A percentile compares a stretch with the other conserved stretches of the same genome.
Evolutionary conservation across 2,329 filamentous ascomycete genomes (phyloP).

Genomic region (Diplocarpon mali): DNA sequence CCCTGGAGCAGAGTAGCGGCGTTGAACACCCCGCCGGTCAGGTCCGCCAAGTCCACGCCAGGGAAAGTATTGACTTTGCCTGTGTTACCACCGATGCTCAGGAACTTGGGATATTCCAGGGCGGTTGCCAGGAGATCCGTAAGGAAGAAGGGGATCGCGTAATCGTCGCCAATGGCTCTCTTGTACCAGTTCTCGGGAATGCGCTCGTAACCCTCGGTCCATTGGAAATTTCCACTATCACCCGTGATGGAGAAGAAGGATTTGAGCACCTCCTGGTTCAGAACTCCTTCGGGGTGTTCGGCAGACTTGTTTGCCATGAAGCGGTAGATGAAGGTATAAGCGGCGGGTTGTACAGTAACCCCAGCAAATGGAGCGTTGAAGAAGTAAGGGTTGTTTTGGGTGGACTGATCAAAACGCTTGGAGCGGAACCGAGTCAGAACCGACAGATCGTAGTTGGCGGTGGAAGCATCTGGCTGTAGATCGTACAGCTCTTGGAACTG

Average conservation of each 20-base stretch:
- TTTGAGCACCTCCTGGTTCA: constrained; percentile 27
- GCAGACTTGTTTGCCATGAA: constrained; percentile 20
- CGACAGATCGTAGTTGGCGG: constrained; percentile 28
- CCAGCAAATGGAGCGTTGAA: constrained; percentile 34
- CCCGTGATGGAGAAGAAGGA: constrained; percentile 22
- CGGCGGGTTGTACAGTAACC: constrained; percentile 13
- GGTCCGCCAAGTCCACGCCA: constrained; percentile 32
- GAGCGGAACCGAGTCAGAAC: constrained; percentile 26
- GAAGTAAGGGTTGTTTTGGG: constrained; percentile 40
- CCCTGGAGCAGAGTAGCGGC: constrained; percentile 32
- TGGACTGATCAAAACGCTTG: constrained; percentile 34
- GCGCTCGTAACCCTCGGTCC: constrained; percentile 9
- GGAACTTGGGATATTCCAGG: constrained; percentile 33
- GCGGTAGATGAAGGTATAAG: constrained; percentile 19
- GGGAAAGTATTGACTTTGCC: constrained; percentile 40
- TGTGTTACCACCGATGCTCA: constrained; percentile 40
- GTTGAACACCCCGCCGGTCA: constrained; percentile 37
- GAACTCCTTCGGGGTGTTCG: constrained; percentile 27
- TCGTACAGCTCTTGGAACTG: constrained; percentile 40
- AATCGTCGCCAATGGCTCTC: constrained; percentile 25
- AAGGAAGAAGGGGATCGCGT: constrained; percentile 30
- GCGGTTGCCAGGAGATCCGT: constrained; percentile 31
- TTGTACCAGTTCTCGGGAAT: constrained; percentile 23
- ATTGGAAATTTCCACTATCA: constrained; percentile 14
- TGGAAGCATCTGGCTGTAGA: constrained; percentile 29